Conservation (phyloP, 2,329 filamentous ascomycete species). For the Cercospora nicotianae region DNA sequence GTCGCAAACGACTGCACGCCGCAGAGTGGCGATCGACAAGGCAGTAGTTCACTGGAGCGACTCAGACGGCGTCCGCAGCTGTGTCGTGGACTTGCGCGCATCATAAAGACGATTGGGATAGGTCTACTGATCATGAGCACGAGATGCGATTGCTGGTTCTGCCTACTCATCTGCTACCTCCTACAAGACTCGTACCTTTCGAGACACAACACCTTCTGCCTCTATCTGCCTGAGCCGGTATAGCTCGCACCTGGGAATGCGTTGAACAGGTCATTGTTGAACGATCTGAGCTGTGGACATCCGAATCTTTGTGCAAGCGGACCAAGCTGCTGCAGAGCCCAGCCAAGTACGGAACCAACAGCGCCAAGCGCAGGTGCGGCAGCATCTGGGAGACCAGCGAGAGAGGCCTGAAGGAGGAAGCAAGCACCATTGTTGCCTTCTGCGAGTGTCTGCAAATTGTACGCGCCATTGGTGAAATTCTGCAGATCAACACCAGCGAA, state of each 20-base stretch:
- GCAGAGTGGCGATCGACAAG: neutral
- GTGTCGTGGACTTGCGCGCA: neutral
- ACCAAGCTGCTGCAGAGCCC: neutral
- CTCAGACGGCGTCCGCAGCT: neutral
- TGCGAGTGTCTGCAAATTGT: neutral
- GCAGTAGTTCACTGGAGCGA: neutral
- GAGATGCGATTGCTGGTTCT: neutral
- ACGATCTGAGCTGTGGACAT: neutral
- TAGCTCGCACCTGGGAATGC: neutral
- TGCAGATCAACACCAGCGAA: constrained; percentile 37
- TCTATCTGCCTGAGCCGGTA: neutral
- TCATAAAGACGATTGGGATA: neutral
- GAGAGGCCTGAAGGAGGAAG: neutral
- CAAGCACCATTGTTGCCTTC: neutral
- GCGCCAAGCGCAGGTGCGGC: neutral
- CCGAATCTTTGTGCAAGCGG: neutral
- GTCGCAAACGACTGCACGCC: neutral
- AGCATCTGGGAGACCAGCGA: neutral
- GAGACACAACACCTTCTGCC: neutral
- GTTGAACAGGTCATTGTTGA: neutral
- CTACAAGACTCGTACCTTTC: too few species aligned
- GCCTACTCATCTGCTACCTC: neutral
- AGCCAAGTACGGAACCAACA: neutral
- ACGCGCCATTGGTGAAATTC: neutral
- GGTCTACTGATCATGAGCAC: neutral